Base-by-base conservation (phyloP, 2,329 filamentous ascomycete species). In the Venturia nashicola region DNA sequence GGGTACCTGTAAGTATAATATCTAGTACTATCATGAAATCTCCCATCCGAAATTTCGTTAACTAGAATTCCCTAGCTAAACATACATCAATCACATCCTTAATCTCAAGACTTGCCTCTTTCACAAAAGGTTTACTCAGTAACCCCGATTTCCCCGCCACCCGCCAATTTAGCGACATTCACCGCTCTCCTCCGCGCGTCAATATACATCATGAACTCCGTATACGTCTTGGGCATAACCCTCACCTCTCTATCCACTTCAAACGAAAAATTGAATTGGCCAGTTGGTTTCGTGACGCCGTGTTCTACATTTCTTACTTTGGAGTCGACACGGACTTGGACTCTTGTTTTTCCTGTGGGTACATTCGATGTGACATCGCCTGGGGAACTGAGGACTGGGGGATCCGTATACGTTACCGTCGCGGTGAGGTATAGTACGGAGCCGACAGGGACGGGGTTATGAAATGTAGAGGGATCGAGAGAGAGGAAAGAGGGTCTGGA, bases 191-290 rank as follows among this genome's bases (percentile, higher is more conserved):
- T 75, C 60, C 83, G 73, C 6, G 84, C 83, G 75, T 86, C 84
- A 18, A 85, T 77, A 72, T 85, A 87, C 71, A 84, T 78, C 84
- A 86, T 86, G 67, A 84, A 86, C 68, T 65, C 59, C 9, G 46
- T 59, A 55, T 65, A 87, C 14, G 78, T 82, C 71, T 80, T 77
- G 4, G 87, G 87, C 77, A 89, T 83, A 23, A 89, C 83, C 69
- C 84, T 81, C 57, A 89, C 78, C 68, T 86, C 82, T 69, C 80
- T 83, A 64, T 85, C 82, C 2, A 89, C 85, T 63, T 81, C 78
- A 71, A 89, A 89, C 0, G 87, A 90, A 71, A 90, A 90, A 69
- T 89, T 88, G 76, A 91, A 90, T 69, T 88, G 86, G 5, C 88
- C 88, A 0, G 87, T 90, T 2, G 86, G 82, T 70, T 84, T 86